Base-by-base conservation (phyloP, 2,329 filamentous ascomycete genomes). In the Microsporum audouinii region DNA sequence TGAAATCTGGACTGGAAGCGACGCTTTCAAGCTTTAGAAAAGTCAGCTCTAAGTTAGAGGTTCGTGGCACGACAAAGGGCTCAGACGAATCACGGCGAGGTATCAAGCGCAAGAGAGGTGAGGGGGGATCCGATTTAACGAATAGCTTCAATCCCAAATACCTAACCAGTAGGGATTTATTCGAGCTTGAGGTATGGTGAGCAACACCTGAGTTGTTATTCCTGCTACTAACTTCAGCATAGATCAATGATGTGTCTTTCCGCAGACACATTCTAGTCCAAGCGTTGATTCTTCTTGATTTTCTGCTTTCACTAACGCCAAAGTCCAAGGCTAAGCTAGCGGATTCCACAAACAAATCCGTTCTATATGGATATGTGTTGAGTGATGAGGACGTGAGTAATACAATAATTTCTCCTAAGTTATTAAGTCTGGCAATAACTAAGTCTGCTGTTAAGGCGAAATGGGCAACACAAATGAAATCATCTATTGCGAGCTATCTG, bases 81-180 rank as follows among this genome's bases (percentile, higher is more conserved):
- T 71, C 77, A 1, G 85, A 87, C 47, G 88, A 90, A 59, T 77
- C 79, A 55, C 85, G 84, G 64, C 82, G 82, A 65, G 84, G 83
- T 3, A 75, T 72, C 34, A 95, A 91, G 74, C 84, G 89, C 61
- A 95, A 91, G 72, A 79, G 82, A 49, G 79, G 82, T 8, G 80
- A 76, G 33, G 80, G 84, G 58, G 82, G 83, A 5, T 79, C 83
- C 57, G 85, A 87, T 63, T 77, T 86, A 58, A 80, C 85, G 29
- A 87, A 84, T 69, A 86, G 84, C 29, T 97, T 96, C 76, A 99
- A 99, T 69, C 92, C 95, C 1, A 99, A 97, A 71, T 99, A 99
- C 71, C 82, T 99, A 17, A 99, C 94, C n/a, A 97, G 91, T 72
- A 84, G 88, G 65, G 95, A 99, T 71, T 79, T 99, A 1, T 99